A percentile compares a stretch with the other conserved stretches of the same genome.
Evolutionary conservation across 306 rosid species (phyloP).

Genomic region (Inga leiocalycina): DNA sequence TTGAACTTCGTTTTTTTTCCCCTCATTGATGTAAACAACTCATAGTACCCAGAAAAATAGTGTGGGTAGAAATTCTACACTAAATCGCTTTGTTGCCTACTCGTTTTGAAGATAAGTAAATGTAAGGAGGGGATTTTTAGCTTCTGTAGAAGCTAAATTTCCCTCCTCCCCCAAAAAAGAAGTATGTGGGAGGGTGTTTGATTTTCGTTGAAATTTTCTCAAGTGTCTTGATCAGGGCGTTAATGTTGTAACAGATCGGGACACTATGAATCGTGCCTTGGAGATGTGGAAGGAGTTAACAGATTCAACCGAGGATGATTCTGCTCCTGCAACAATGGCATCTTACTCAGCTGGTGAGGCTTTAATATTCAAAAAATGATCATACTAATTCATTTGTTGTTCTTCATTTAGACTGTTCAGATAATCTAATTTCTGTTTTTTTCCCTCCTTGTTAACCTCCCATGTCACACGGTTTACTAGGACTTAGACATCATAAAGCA

Average conservation of each 20-base stretch:
- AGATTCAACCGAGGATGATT: constrained; percentile 38
- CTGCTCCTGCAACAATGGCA: constrained; percentile 48
- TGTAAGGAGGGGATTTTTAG: neutral
- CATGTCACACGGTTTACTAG: neutral
- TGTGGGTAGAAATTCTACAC: neutral
- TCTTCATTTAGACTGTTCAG: neutral
- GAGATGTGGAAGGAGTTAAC: constrained; percentile 74
- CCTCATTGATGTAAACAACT: constrained; percentile 40
- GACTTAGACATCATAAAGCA: neutral
- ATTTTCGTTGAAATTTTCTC: neutral
- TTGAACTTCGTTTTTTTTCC: neutral
- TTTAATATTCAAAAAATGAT: constrained; percentile 18
- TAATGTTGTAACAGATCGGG: constrained; percentile 65
- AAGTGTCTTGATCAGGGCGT: neutral
- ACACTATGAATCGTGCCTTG: constrained; percentile 77
- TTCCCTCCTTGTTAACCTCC: neutral
- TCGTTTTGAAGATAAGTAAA: neutral
- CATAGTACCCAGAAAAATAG: neutral
- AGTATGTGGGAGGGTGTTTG: neutral
- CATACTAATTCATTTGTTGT: constrained; percentile 2
- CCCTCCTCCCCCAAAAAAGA: neutral
- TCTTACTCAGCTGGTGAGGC: constrained; percentile 58
- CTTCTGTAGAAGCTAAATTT: neutral
- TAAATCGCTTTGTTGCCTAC: neutral
- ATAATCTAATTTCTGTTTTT: neutral